phyloP scores from a whole-genome alignment of 1,139 yeast genomes.

The Trichomonascaceae sp. region DNA sequence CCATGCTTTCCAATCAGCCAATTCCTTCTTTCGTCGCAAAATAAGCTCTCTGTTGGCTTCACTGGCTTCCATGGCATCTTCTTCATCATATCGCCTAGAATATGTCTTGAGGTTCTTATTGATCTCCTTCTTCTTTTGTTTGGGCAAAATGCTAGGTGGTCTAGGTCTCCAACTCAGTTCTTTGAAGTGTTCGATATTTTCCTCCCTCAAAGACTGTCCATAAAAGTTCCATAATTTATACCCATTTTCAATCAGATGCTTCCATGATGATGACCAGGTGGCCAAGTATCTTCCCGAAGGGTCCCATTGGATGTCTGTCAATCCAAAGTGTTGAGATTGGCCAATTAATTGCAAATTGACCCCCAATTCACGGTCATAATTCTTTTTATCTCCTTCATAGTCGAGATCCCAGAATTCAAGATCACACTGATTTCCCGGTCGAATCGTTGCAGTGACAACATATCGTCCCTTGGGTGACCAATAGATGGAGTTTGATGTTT shows the following conservation, averaged over 20 bases:
- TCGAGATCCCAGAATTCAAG: constrained; percentile 84
- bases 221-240: constrained; percentile 81
- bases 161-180: constrained; percentile 97
- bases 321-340: constrained; percentile 62
- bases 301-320: constrained; percentile 90
- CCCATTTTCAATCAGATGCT: constrained; percentile 83
- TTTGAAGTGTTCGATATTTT: constrained; percentile 73
- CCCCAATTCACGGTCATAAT: constrained; percentile 41
- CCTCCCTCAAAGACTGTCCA: constrained; percentile 72
- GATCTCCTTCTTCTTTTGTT: constrained; percentile 81
- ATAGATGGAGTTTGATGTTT: constrained; percentile 59
- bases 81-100: constrained; percentile 89
- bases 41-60: constrained; percentile 88
- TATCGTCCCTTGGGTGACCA: constrained; percentile 97
- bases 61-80: constrained; percentile 95
- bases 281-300: constrained; percentile 89
- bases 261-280: constrained; percentile 84
- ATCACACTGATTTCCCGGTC: constrained; percentile 49
- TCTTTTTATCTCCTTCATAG: constrained; percentile 60
- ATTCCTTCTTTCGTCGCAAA: constrained; percentile 71
- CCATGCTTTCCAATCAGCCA: constrained; percentile 84
- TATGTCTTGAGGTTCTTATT: constrained; percentile 85
- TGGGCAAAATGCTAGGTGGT: constrained; percentile 70
- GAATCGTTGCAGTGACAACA: constrained; percentile 68
- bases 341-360: constrained; percentile 61